phyloP scores from a whole-genome alignment of 768 basidiomycete genomes.

The Xerocomellus dryophilus region DNA sequence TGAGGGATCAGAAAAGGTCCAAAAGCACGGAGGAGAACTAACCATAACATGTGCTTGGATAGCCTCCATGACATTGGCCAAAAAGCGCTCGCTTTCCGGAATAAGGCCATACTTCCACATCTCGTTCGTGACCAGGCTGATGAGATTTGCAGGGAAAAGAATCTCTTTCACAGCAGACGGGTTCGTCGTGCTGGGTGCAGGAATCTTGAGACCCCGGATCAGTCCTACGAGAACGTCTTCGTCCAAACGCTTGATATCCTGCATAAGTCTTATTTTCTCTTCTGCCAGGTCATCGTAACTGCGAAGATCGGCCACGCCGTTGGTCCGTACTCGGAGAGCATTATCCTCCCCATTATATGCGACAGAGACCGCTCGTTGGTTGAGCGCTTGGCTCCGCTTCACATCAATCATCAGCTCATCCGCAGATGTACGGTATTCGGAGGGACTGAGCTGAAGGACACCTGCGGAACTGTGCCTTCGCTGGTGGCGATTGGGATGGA shows the following conservation, averaged over 20 bases:
- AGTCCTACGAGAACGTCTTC: conserved; percentile 91
- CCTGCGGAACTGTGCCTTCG: conserved; percentile 86
- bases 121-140: conserved; percentile 97
- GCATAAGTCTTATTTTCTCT: conserved; percentile 92
- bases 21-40: conserved; percentile 30
- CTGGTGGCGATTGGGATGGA: conserved; percentile 57
- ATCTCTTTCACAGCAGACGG: conserved; percentile 97
- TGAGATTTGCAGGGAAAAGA: conserved; percentile 97
- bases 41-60: conserved; percentile 99
- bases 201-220: conserved; percentile 89
- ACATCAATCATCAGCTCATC: conserved; percentile 76
- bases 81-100: conserved; percentile 93
- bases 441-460: conserved; percentile 56
- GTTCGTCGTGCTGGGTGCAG: conserved; percentile 83
- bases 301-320: conserved; percentile 68
- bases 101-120: conserved; percentile 99
- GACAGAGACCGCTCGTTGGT: conserved; percentile 84
- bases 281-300: conserved; percentile 87
- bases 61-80: conserved; percentile 98
- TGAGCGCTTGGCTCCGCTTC: conserved; percentile 66
- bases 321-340: conserved; percentile 58
- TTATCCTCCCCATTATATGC: conserved; percentile 84
- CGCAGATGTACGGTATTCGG: conserved; percentile 68
- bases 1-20: conserved; percentile 4
- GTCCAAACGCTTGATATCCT: conserved; percentile 85